Evolutionary conservation across 2,329 filamentous ascomycete species (phyloP).

Genomic region (Helotiales sp.): DNA sequence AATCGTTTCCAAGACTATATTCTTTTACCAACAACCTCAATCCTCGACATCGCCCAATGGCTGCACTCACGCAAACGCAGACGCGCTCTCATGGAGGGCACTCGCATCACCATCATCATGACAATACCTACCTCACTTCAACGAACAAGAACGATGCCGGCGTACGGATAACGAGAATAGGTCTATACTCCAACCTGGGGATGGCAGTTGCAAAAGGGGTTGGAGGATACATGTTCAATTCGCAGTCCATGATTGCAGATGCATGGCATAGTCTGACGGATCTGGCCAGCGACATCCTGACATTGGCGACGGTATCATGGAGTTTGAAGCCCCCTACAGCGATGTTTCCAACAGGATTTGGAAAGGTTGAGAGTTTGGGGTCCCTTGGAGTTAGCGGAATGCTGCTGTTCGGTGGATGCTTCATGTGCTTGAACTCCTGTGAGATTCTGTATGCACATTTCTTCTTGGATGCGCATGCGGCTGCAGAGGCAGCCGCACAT

Average conservation of each 20-base stretch:
- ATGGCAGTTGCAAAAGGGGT: slow-evolving; percentile 94
- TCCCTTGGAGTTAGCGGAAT: slow-evolving; percentile 91
- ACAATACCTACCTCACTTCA: slow-evolving; percentile 80
- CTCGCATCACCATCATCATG: slow-evolving; percentile 73
- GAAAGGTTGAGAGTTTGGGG: slow-evolving; percentile 96
- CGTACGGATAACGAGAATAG: slow-evolving; percentile 89
- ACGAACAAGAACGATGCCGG: slow-evolving; percentile 87
- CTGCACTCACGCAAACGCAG: slow-evolving; percentile 33
- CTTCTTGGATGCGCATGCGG: slow-evolving; percentile 62
- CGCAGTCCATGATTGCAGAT: slow-evolving; percentile 88
- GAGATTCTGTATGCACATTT: slow-evolving; percentile 71
- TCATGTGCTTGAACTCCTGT: slow-evolving; percentile 83
- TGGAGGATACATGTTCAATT: slow-evolving; percentile 93
- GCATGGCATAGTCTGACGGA: slow-evolving; percentile 95
- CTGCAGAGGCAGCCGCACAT: slow-evolving; percentile 53
- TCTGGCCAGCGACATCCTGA: slow-evolving; percentile 91
- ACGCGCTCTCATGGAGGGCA: slow-evolving; percentile 49
- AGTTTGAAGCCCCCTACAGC: slow-evolving; percentile 82
- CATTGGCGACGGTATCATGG: slow-evolving; percentile 90
- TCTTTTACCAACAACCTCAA: slow-evolving; percentile 25
- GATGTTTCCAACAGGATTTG: slow-evolving; percentile 86
- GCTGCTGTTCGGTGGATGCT: slow-evolving; percentile 82
- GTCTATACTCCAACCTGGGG: slow-evolving; percentile 82
- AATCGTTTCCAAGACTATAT: slow-evolving; percentile 28
- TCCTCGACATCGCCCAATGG: slow-evolving; percentile 30